Base-by-base conservation (phyloP, 441 rosid genomes). In the Erysimum cheiri region DNA sequence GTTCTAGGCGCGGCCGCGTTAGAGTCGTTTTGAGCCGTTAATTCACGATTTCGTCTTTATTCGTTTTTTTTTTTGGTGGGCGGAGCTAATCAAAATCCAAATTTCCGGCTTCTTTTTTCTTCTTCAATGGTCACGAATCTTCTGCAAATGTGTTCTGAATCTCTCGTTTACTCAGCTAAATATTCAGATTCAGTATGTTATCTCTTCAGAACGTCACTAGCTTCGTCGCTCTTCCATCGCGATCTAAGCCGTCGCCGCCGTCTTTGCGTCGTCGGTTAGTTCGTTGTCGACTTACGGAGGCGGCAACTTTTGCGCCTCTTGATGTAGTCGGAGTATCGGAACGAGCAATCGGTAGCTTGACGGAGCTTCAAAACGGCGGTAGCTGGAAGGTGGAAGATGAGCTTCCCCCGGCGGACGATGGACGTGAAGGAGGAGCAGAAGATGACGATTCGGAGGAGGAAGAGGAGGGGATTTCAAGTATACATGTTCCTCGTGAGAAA, bases 401-500 rank as follows among this genome's bases (percentile, higher is more conserved):
- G 65, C 10, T 54, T 68, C 53, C 44, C 37, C 1, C 54, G 44
- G 46, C 64, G 14, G 64, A 61, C 17, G 69, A 61, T 14, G 64
- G 54, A 33, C 32, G 14, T 44, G 66, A 69, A 28, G 70, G 73
- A 46, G 67, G 69, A 22, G 79, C 61, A 12, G 80, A 47, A 61
- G 77, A 49, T 22, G 80, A 73, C 0, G 78, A 70, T 6, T 50
- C 71, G 0, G 81, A 76, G 7, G 82, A 81, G 2, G 83, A 80
- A 6, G 73, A 78, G 43, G 79, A 77, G 50, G 84, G 85, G 55
- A 85, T 86, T 78, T 84, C 90, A 3, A 88, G 81, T 67, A 80
- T 93, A 54, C 85, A 70, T 77, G 96, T 90, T 65, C 83, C 91
- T 36, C 85, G 98, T 70, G 89, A 94, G 85, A 90, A 82, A 44